phyloP scores from a whole-genome alignment of 2,329 filamentous ascomycete genomes.

The Chaetomium olivaceum region DNA sequence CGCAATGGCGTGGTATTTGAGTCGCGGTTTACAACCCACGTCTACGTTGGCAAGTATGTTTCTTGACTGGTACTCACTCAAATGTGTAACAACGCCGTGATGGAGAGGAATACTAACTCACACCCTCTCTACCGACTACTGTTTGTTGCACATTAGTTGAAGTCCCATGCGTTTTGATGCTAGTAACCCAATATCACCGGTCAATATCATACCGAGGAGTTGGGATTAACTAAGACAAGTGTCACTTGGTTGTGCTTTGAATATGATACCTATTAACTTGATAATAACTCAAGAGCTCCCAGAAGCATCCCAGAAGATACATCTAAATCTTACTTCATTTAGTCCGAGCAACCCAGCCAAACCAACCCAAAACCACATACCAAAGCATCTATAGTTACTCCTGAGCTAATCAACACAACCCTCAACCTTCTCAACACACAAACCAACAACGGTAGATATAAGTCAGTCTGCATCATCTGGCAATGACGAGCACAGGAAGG shows the following conservation, averaged over 20 bases:
- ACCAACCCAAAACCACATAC: not conserved
- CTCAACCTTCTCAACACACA: too few relatives aligned
- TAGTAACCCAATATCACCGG: not conserved
- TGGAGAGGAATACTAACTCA: too few relatives aligned
- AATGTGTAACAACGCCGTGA: not conserved
- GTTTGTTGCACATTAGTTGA: not conserved
- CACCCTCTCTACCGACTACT: too few relatives aligned
- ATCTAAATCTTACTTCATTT: not conserved
- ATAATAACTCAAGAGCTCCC: not conserved
- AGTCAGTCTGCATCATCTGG: too few relatives aligned
- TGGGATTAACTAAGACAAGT: not conserved
- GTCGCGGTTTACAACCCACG: not conserved
- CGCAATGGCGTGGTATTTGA: not conserved
- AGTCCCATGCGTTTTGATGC: not conserved
- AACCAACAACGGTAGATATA: too few relatives aligned
- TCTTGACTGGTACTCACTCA: not conserved
- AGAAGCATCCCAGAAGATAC: not conserved
- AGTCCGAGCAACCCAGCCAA: too few relatives aligned
- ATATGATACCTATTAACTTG: not conserved
- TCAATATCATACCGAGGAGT: not conserved
- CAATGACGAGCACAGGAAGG: too few relatives aligned
- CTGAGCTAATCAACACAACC: too few relatives aligned
- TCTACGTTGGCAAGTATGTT: not conserved
- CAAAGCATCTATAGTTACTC: not conserved
- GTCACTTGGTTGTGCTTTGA: not conserved